Percentiles rank a stretch among this genome's conserved stretches.
Evolutionary conservation across 176 grass and related monocot species (phyloP).

Genomic region (Oryza meridionalis): DNA sequence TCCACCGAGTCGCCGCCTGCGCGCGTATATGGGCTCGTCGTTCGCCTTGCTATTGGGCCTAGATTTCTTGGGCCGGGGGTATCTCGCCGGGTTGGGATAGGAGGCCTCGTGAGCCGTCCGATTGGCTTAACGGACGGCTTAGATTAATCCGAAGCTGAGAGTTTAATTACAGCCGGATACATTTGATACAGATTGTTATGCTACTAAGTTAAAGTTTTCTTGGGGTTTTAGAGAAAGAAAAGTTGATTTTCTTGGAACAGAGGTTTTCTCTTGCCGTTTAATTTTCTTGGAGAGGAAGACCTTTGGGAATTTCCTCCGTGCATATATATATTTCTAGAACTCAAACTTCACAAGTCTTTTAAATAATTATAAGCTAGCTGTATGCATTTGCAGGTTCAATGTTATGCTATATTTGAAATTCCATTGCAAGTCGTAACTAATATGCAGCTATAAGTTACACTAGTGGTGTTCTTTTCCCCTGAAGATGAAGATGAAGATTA

Average conservation of each 20-base stretch:
- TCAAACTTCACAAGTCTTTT: neutral
- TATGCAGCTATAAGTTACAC: too few relatives aligned
- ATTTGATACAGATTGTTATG: neutral
- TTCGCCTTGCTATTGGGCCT: neutral
- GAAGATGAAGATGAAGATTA: too few relatives aligned
- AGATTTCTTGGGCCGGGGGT: neutral
- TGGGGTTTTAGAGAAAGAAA: neutral
- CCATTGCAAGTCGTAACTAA: too few relatives aligned
- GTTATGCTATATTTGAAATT: neutral
- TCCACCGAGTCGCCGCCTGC: neutral
- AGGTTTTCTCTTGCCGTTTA: constrained; percentile 5
- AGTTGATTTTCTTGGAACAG: neutral
- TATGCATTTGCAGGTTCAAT: neutral
- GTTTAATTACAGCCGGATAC: neutral
- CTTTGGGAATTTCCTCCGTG: neutral
- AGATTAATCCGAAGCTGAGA: neutral
- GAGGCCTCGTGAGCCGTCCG: neutral
- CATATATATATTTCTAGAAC: neutral
- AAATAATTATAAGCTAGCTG: neutral
- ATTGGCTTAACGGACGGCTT: constrained; percentile 1
- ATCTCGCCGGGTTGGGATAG: neutral
- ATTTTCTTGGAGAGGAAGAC: neutral
- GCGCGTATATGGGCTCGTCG: constrained; percentile 37
- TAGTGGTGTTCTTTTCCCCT: too few relatives aligned
- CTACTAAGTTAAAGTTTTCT: neutral